Evolutionary conservation across 441 rosid genomes (phyloP).

Genomic region (Gossypium aridum): DNA sequence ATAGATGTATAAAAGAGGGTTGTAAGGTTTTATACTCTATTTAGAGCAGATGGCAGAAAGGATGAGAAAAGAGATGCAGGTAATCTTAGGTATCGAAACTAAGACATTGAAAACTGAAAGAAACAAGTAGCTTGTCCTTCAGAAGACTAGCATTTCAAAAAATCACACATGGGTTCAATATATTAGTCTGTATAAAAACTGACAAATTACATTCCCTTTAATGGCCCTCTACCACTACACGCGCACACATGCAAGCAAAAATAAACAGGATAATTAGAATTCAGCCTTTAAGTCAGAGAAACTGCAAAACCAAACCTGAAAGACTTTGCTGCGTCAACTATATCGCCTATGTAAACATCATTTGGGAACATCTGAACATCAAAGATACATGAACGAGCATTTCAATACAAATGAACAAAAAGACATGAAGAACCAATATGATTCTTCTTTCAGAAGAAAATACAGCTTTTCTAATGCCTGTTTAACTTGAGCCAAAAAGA

Average conservation of each 20-base stretch:
- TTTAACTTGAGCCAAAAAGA: not conserved
- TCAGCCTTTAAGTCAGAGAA: constrained; percentile 13
- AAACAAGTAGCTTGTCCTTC: not conserved
- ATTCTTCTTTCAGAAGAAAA: constrained; percentile 6
- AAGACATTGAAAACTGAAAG: not conserved
- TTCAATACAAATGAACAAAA: constrained; percentile 7
- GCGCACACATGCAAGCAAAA: not conserved
- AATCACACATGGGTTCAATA: constrained; percentile 1
- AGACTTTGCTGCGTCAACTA: constrained; percentile 66
- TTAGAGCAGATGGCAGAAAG: not conserved
- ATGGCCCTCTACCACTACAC: not conserved
- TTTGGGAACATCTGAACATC: constrained; percentile 73
- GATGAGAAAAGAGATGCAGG: not conserved
- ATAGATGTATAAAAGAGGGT: not conserved
- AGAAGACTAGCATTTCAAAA: not conserved
- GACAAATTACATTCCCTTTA: not conserved
- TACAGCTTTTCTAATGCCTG: not conserved
- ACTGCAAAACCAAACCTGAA: constrained; percentile 50
- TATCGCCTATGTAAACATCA: constrained; percentile 70
- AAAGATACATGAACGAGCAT: constrained; percentile 13
- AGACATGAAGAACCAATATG: not conserved
- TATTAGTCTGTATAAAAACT: not conserved
- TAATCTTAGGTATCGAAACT: not conserved
- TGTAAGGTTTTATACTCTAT: not conserved
- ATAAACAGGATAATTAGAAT: not conserved